Percentiles rank a stretch among this genome's conserved stretches.
These are phyloP conservation scores for Metarhizium robertsii DNA, from an alignment of 2,329 filamentous ascomycete genomes.

Conservation along the genomic window DNA sequence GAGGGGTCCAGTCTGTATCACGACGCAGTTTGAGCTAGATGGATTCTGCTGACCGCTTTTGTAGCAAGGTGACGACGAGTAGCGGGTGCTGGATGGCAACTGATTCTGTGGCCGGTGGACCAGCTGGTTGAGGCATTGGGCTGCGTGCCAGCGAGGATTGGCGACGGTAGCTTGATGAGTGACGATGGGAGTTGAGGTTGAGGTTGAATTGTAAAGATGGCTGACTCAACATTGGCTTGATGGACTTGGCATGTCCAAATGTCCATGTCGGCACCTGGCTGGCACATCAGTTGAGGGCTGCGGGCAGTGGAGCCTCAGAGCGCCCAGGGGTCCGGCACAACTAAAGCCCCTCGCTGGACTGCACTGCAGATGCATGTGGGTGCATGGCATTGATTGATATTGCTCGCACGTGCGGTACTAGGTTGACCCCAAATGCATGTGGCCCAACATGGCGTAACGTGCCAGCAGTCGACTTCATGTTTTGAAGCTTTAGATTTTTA, in stretches of 20 bases:
- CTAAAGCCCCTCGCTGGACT: background rate
- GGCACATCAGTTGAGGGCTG: background rate
- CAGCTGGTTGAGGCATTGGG: background rate
- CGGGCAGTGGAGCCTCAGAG: background rate
- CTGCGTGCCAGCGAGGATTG: background rate
- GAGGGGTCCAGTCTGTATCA: slow-evolving; percentile 1
- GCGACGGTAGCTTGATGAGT: background rate
- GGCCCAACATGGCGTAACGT: no score
- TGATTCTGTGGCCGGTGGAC: background rate
- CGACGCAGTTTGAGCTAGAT: background rate
- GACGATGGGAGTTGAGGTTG: background rate
- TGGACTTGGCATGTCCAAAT: no score
- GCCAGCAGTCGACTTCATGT: no score
- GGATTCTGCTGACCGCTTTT: slow-evolving; percentile 1
- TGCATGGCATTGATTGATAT: no score
- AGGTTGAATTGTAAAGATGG: no score
- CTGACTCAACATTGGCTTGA: no score
- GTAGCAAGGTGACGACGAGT: background rate
- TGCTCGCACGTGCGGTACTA: no score
- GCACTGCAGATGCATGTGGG: no score
- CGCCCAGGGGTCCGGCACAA: no score
- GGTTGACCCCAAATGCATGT: no score
- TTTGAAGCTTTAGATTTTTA: no score
- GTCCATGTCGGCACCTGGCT: background rate
- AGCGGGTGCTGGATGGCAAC: background rate